These are phyloP conservation scores for Podospora pseudopauciseta DNA, from an alignment of 495 filamentous ascomycete genomes.

Conservation along the genomic window DNA sequence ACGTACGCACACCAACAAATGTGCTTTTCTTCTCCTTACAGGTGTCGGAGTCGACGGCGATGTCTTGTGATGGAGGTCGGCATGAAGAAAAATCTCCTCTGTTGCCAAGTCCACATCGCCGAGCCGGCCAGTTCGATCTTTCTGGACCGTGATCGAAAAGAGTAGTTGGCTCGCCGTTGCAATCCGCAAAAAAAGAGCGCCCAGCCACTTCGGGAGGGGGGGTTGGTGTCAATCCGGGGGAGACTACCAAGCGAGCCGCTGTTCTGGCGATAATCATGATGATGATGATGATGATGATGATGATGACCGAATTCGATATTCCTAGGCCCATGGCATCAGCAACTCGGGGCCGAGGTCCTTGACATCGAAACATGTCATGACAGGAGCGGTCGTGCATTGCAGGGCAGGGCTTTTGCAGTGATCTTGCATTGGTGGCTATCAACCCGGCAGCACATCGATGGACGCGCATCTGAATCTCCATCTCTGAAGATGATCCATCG, in stretches of 20 bases:
- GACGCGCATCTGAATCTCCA: neutral
- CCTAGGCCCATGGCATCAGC: neutral
- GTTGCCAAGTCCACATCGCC: conserved; percentile 5
- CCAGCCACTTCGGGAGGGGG: neutral
- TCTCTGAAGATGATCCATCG: neutral
- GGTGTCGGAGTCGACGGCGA: neutral
- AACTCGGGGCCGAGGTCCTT: neutral
- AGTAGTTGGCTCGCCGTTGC: conserved; percentile 1
- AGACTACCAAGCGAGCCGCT: neutral
- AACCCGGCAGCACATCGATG: conserved; percentile 4
- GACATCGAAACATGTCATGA: conserved; percentile 2
- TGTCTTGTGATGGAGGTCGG: neutral
- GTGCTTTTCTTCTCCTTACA: neutral
- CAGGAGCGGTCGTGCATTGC: conserved; percentile 12
- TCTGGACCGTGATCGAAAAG: neutral
- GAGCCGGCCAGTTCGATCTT: conserved; percentile 1
- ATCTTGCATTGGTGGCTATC: conserved; percentile 29
- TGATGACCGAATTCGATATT: neutral
- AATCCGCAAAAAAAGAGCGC: neutral
- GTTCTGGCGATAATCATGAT: neutral
- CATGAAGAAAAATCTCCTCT: conserved; percentile 3
- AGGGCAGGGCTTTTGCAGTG: conserved; percentile 25
- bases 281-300: too few relatives aligned
- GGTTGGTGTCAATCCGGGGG: neutral
- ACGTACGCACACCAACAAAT: neutral